Evolutionary conservation across 768 basidiomycete species (phyloP), one percentile per base, ranked within the genome.

Genomic region (Trametes punicea): DNA sequence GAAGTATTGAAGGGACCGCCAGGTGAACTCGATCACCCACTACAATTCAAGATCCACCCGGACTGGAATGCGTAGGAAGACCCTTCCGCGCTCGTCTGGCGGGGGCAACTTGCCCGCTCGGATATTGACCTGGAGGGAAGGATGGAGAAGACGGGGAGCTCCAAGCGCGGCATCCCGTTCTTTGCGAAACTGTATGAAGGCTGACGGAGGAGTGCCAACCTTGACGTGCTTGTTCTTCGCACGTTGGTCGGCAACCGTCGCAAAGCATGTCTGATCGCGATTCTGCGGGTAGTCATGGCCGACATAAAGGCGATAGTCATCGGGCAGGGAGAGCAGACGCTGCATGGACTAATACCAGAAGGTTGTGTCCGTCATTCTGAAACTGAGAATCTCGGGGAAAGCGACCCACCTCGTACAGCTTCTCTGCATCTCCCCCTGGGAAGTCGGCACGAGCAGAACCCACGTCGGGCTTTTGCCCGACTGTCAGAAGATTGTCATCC

Each of bases 401-500:
- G 15, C 11, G n/a, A 45, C 68, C 55, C 56, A 72, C 72, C 23
- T 61, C 58, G 54, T 69, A 73, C 15, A 75, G 58, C 44, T 62
- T 64, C 46, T 70, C 68, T 1, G 69, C 72, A 55, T 73, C 70
- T 4, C 73, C 74, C 2, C 73, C 73, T 0, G 73, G 73, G 54
- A 73, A 75, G 52, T 74, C 74, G 20, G 67, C 69, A 27, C 74
- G 67, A 10, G 74, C 74, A 45, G 71, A 71, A 5, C 72, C 74
- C 41, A 73, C 66, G 41, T 74, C 73, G 20, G 73, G 74, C 69
- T 73, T 46, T 38, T 15, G 9, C n/a, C n/a, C n/a, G n/a, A n/a
- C n/a, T n/a, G n/a, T n/a, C n/a, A n/a, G n/a, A n/a, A n/a, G n/a
- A n/a, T n/a, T n/a, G n/a, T n/a, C n/a, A n/a, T n/a, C n/a, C n/a